Evolutionary conservation across 2,329 filamentous ascomycete species (phyloP).

Genomic region (Ceratocystis lukuohia): DNA sequence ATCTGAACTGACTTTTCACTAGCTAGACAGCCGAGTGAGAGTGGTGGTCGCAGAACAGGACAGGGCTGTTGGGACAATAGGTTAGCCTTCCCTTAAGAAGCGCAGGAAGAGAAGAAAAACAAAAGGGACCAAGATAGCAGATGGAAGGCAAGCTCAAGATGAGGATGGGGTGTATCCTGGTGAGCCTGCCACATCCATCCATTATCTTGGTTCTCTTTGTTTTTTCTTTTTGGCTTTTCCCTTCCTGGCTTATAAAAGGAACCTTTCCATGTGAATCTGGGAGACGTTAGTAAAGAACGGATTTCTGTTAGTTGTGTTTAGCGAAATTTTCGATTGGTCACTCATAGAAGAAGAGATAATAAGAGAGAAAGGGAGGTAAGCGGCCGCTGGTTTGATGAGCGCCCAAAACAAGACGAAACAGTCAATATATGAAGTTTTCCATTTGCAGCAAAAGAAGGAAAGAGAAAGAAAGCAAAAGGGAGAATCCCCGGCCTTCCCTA

Average conservation of each 20-base stretch:
- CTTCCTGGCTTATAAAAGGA: not conserved
- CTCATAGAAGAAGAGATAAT: not conserved
- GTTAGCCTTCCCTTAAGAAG: not conserved
- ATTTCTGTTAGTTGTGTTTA: not conserved
- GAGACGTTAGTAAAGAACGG: not conserved
- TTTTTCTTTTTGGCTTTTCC: not conserved
- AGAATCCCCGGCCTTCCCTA: slow-evolving; percentile 1
- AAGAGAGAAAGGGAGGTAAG: not conserved
- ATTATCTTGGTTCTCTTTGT: not conserved
- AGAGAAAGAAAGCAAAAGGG: not conserved
- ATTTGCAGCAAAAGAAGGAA: slow-evolving; percentile 7
- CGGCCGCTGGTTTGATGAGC: not conserved
- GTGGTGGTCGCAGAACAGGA: not conserved
- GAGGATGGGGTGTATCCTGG: not conserved
- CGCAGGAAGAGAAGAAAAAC: not conserved
- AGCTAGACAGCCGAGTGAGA: not conserved
- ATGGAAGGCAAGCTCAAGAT: not conserved
- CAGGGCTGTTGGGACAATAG: slow-evolving; percentile 3
- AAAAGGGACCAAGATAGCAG: not conserved
- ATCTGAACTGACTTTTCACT: too few species aligned
- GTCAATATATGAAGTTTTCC: slow-evolving; percentile 6
- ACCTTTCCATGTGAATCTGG: not conserved
- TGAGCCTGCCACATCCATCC: not conserved
- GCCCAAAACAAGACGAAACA: not conserved
- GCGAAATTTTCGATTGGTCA: not conserved